These are phyloP conservation scores for Pichia terricola DNA, from an alignment of 1,139 yeast species.

Conservation along the genomic window DNA sequence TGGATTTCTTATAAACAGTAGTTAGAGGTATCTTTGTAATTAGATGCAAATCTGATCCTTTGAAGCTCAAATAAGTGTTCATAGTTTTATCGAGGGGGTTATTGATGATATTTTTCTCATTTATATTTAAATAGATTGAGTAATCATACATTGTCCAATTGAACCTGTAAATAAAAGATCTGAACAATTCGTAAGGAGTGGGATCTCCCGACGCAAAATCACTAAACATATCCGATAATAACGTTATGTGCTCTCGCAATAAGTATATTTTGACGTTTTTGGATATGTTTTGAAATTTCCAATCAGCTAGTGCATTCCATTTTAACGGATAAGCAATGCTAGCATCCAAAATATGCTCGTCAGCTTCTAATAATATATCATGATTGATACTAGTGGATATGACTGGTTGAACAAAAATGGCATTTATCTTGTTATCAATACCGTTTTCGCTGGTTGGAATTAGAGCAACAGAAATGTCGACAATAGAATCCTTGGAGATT, in stretches of 20 bases:
- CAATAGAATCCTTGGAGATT: constrained; percentile 42
- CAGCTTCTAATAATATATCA: constrained; percentile 62
- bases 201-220: constrained; percentile 77
- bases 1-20: constrained; percentile 48
- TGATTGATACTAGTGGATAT: constrained; percentile 82
- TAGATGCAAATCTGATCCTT: constrained; percentile 50
- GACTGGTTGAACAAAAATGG: constrained; percentile 50
- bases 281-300: constrained; percentile 54
- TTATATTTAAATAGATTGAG: constrained; percentile 63
- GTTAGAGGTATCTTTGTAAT: constrained; percentile 49
- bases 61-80: constrained; percentile 66
- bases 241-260: constrained; percentile 72
- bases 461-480: constrained; percentile 41
- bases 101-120: constrained; percentile 79
- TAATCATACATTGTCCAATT: constrained; percentile 53
- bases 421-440: constrained; percentile 42
- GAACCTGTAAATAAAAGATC: constrained; percentile 57
- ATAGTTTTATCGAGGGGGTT: constrained; percentile 79
- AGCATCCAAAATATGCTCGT: constrained; percentile 45
- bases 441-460: constrained; percentile 46
- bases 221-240: constrained; percentile 61
- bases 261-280: constrained; percentile 50
- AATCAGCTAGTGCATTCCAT: constrained; percentile 73
- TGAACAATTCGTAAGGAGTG: constrained; percentile 61
- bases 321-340: constrained; percentile 59